Evolutionary conservation across 1,284 basidiomycete species (phyloP).

Genomic region (Meripilus lineatus): DNA sequence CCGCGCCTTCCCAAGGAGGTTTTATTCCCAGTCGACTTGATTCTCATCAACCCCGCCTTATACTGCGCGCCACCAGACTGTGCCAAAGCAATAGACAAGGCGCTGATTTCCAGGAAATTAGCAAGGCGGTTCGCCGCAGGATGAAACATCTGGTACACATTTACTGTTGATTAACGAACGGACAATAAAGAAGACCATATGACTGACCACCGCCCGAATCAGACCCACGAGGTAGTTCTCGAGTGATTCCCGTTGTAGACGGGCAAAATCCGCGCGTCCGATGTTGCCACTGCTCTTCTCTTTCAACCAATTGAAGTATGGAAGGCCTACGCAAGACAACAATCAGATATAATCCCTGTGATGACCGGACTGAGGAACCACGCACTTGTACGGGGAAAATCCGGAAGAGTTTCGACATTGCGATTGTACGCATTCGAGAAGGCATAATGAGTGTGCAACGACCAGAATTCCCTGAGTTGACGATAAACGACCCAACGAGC

Average conservation of each 20-base stretch:
- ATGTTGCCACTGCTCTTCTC: constrained; percentile 48
- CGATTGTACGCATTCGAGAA: constrained; percentile 78
- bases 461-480: constrained; percentile 89
- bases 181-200: not conserved
- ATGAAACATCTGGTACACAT: constrained; percentile 82
- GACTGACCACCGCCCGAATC: constrained; percentile 81
- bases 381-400: constrained; percentile 87
- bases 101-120: constrained; percentile 93
- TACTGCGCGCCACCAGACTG: constrained; percentile 80
- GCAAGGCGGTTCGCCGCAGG: constrained; percentile 90
- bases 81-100: constrained; percentile 82
- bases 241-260: constrained; percentile 74
- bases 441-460: constrained; percentile 88
- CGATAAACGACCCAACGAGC: constrained; percentile 97
- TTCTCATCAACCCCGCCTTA: constrained; percentile 84
- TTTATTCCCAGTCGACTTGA: constrained; percentile 46
- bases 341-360: not conserved
- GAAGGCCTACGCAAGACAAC: constrained; percentile 51
- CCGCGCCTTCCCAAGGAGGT: constrained; percentile 57
- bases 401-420: constrained; percentile 76
- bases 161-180: not conserved
- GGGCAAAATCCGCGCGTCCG: constrained; percentile 71
- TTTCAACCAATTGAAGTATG: constrained; percentile 83
- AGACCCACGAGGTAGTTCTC: constrained; percentile 90
- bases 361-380: constrained; percentile 13